phyloP scores from a whole-genome alignment of 768 basidiomycete genomes.

The Mycena albidolilacea region DNA sequence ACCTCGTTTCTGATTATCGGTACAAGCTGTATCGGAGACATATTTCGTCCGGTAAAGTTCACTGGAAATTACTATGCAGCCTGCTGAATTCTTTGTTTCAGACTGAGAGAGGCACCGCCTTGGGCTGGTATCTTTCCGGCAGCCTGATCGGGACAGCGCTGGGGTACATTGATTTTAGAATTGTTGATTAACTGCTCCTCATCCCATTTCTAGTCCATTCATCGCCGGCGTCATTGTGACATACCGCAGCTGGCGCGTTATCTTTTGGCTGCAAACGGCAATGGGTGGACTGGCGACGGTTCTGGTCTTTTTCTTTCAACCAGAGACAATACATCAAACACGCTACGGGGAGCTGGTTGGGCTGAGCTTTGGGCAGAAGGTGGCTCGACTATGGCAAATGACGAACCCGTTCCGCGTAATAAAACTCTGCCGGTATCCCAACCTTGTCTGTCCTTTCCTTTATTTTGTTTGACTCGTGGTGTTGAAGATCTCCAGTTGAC shows the following conservation, averaged over 20 bases:
- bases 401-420: slow-evolving; percentile 35
- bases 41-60: slow-evolving; percentile 33
- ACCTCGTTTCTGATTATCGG: slow-evolving; percentile 38
- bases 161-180: slow-evolving; percentile 17
- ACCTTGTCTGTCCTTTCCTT: slow-evolving; percentile 27
- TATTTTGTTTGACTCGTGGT: no score
- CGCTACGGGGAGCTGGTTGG: slow-evolving; percentile 36
- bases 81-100: background rate
- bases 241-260: slow-evolving; percentile 37
- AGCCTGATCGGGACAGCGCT: slow-evolving; percentile 38
- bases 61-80: no score
- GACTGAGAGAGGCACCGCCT: slow-evolving; percentile 37
- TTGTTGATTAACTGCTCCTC: background rate
- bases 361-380: slow-evolving; percentile 21
- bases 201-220: slow-evolving; percentile 30
- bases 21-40: slow-evolving; percentile 37
- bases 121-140: slow-evolving; percentile 40
- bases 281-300: slow-evolving; percentile 34
- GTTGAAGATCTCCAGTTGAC: background rate
- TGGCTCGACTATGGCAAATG: slow-evolving; percentile 25
- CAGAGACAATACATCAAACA: slow-evolving; percentile 39
- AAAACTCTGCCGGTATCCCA: slow-evolving; percentile 37
- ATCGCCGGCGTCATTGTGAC: slow-evolving; percentile 39
- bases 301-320: slow-evolving; percentile 39
- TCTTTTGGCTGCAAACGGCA: slow-evolving; percentile 38